These are phyloP conservation scores for Knufia fluminis DNA, from an alignment of 2,329 filamentous ascomycete genomes.

Conservation along the genomic window DNA sequence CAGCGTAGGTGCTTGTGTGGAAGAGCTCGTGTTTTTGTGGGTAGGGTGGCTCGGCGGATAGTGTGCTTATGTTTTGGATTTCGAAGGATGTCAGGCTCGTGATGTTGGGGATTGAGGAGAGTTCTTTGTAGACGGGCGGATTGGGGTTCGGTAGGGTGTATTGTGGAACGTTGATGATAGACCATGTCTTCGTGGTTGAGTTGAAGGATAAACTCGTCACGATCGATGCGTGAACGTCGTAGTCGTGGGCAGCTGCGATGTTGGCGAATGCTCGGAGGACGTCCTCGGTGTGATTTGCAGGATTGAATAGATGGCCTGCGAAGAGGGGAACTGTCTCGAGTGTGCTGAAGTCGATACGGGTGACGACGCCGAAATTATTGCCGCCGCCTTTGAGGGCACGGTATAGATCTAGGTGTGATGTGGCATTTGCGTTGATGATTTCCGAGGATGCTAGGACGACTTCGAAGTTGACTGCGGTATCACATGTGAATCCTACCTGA, in stretches of 20 bases:
- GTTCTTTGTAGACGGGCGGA: neutral
- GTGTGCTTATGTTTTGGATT: neutral
- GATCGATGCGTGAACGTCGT: neutral
- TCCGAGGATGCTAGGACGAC: slow-evolving; percentile 20
- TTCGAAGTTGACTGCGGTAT: too few species aligned
- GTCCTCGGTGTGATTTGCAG: slow-evolving; percentile 41
- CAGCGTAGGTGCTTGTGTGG: neutral
- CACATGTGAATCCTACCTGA: too few species aligned
- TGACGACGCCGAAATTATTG: slow-evolving; percentile 32
- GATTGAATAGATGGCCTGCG: slow-evolving; percentile 33
- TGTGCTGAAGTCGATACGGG: slow-evolving; percentile 35
- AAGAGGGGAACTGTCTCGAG: slow-evolving; percentile 25
- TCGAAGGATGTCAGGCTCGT: too few species aligned
- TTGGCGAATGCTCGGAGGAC: slow-evolving; percentile 20
- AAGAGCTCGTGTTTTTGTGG: slow-evolving; percentile 1
- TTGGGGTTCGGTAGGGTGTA: neutral
- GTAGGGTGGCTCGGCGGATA: neutral
- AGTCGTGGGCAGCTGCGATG: neutral
- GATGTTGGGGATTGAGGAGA: neutral
- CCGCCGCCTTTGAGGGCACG: slow-evolving; percentile 35
- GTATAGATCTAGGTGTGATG: slow-evolving; percentile 30
- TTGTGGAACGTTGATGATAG: neutral
- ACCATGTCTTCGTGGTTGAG: too few species aligned
- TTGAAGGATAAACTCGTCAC: too few species aligned
- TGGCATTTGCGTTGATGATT: slow-evolving; percentile 28